Conservation (phyloP, 2,329 filamentous ascomycete species). For the Septoria petroselini region DNA sequence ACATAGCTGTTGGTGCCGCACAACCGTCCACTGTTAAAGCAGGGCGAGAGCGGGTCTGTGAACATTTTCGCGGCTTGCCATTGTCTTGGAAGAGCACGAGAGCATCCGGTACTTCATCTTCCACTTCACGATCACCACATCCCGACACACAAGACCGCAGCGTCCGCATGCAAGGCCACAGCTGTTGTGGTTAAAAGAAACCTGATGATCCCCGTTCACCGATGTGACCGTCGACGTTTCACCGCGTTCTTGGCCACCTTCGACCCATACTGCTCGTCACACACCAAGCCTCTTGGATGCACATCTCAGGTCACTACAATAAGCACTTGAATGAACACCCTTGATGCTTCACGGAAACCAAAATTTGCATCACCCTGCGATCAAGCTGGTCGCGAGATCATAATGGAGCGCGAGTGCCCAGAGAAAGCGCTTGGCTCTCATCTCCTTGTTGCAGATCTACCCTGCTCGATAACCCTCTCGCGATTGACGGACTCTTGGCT, state of each 20-base stretch:
- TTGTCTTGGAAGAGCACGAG: slow-evolving; percentile 7
- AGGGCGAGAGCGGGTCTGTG: slow-evolving; percentile 10
- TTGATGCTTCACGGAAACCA: background rate
- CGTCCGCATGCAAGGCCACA: slow-evolving; percentile 6
- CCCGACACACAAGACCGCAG: slow-evolving; percentile 7
- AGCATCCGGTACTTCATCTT: background rate
- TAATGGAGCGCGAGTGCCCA: slow-evolving; percentile 8
- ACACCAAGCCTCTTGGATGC: slow-evolving; percentile 20
- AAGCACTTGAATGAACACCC: too few species aligned
- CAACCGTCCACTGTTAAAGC: slow-evolving; percentile 16
- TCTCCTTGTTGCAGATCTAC: slow-evolving; percentile 10
- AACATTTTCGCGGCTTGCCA: slow-evolving; percentile 7
- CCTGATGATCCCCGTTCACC: slow-evolving; percentile 10
- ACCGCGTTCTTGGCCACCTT: slow-evolving; percentile 23
- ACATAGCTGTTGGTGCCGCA: slow-evolving; percentile 18
- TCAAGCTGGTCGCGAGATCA: slow-evolving; percentile 7
- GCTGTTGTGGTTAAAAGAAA: slow-evolving; percentile 4
- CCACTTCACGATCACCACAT: slow-evolving; percentile 1
- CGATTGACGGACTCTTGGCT: slow-evolving; percentile 1
- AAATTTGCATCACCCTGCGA: slow-evolving; percentile 9
- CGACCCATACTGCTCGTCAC: slow-evolving; percentile 9
- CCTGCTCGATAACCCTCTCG: slow-evolving; percentile 5
- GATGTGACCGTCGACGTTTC: slow-evolving; percentile 21
- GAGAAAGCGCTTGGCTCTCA: slow-evolving; percentile 15
- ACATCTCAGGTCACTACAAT: background rate